Percentiles rank a stretch among this genome's conserved stretches.
phyloP scores from a whole-genome alignment of 257 asterid species.

The Solanum arcanum region DNA sequence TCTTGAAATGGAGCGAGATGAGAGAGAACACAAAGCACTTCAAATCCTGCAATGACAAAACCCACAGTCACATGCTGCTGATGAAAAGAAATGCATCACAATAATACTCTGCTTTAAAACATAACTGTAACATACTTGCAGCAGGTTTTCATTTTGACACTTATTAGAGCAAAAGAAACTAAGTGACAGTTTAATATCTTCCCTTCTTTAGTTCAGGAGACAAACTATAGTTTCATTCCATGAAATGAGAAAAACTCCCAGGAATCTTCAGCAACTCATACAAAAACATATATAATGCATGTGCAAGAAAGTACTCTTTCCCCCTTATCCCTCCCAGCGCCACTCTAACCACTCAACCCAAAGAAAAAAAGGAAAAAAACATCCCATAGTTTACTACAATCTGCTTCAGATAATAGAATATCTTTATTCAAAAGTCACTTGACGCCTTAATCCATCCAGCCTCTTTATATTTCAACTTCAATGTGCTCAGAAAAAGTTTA shows the following conservation, averaged over 20 bases:
- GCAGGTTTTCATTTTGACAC: not conserved
- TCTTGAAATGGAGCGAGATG: constrained; percentile 82
- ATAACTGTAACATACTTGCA: not conserved
- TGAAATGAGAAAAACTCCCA: not conserved
- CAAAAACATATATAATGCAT: not conserved
- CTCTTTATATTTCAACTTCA: not conserved
- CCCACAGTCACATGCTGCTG: not conserved
- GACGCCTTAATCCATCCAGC: not conserved
- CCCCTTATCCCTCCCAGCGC: not conserved
- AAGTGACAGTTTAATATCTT: not conserved
- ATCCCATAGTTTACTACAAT: not conserved
- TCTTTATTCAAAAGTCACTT: not conserved
- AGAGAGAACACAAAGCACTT: constrained; percentile 87
- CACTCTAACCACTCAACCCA: not conserved
- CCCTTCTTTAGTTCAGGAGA: not conserved
- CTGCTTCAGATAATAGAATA: not conserved
- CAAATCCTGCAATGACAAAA: constrained; percentile 54
- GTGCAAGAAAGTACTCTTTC: not conserved
- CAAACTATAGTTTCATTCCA: not conserved
- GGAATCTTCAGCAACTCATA: not conserved
- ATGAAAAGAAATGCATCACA: not conserved
- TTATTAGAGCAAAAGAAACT: not conserved
- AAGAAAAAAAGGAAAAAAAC: not conserved
- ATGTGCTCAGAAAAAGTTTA: not conserved
- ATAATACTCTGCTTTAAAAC: not conserved